Evolutionary conservation across 805 yeast genomes (phyloP), one percentile per base, ranked within the genome.

Genomic region (Candida railenensis): DNA sequence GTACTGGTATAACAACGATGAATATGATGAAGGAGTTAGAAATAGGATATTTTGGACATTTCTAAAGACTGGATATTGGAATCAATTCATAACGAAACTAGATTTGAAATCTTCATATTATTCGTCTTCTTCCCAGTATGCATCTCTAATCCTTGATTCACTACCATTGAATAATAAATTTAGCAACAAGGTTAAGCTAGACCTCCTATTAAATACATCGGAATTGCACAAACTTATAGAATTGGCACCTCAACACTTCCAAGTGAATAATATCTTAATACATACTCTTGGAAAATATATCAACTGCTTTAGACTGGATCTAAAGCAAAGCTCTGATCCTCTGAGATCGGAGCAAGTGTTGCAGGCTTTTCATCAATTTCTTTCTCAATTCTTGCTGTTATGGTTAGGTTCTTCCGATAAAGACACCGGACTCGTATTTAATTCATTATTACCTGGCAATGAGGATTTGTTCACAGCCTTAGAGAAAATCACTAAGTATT

Each of bases 361-460:
- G 4, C 19, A 8, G 8, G 4, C 8, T 3, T 36, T 36, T 19
- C 12, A 36, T 19, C 14, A 4, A 12, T 12, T 43, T 33, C 30
- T 22, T 34, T 15, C 20, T n/a, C 30, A 3, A 42, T 47, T 33
- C 4, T 30, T 18, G 34, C n/a, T 33, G 39, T 14, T 28, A 45
- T 63, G 67, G 67, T 38, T 63, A 1, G 48, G 57, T 0, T 57
- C 57, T 3, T 22, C 44, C 4, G 44, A 41, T 14, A 40, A 43
- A 40, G 50, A 51, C 11, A 22, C 18, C 1, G 46, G 51, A 3
- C 33, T 54, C 43, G 54, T 64, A n/a, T 66, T 53, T 48, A 63
- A 60, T 46, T 57, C 66, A 1, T 45, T 60, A 7, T 43, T 57
- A 47, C 44, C 57, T 3, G 64, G 66, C 9, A 69, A 69, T 47